Evolutionary conservation across 2,329 filamentous ascomycete species (phyloP).

Genomic region (Hawksworthiomyces lignivorus): DNA sequence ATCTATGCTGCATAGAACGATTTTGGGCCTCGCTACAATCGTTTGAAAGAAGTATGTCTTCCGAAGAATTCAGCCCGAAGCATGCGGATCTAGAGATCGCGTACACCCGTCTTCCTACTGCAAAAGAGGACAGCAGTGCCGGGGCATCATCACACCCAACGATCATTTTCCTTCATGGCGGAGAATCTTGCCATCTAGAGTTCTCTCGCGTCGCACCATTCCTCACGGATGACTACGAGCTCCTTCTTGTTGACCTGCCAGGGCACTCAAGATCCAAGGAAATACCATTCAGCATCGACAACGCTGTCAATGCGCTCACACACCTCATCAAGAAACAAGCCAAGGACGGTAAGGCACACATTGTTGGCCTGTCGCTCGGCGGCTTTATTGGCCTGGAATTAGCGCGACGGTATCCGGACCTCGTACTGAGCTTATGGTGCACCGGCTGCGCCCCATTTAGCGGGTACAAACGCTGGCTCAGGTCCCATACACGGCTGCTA

Average conservation of each 20-base stretch:
- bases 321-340: background rate
- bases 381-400: constrained; percentile 1
- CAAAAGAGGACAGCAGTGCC: too few relatives aligned
- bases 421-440: background rate
- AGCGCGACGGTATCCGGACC: background rate
- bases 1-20: too few relatives aligned
- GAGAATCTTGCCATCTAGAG: background rate
- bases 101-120: too few relatives aligned
- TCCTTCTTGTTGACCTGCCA: background rate
- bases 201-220: background rate
- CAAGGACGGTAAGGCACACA: background rate
- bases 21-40: too few relatives aligned
- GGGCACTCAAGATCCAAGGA: background rate
- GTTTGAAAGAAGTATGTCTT: too few relatives aligned
- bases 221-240: background rate
- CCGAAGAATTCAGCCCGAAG: too few relatives aligned
- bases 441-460: constrained; percentile 4
- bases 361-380: constrained; percentile 2
- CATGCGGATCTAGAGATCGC: too few relatives aligned
- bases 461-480: background rate
- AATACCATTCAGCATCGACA: background rate
- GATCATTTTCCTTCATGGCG: background rate
- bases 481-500: constrained; percentile 2
- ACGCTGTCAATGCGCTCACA: background rate
- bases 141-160: too few relatives aligned